Conservation (phyloP, 345 rosid genomes). For the Eucalyptus pauciflora region DNA sequence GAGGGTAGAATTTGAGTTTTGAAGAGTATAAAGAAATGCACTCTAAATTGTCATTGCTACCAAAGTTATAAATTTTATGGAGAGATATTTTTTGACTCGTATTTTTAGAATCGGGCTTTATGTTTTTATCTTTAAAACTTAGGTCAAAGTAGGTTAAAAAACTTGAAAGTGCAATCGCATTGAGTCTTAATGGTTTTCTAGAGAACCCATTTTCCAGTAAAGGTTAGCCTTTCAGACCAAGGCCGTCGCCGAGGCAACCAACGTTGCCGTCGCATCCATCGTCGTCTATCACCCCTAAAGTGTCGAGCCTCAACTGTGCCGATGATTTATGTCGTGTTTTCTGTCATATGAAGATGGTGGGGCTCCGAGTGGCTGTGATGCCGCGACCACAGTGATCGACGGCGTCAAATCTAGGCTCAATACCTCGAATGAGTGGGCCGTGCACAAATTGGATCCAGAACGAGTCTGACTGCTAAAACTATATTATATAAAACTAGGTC, state of each 20-base stretch:
- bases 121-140: background rate
- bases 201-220: background rate
- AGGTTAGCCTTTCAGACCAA: no score
- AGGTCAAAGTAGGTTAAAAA: background rate
- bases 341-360: accelerated
- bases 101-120: accelerated
- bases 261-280: background rate
- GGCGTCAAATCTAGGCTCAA: background rate
- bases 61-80: background rate
- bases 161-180: background rate
- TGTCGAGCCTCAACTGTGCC: background rate
- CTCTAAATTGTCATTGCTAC: background rate
- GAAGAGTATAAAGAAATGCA: background rate
- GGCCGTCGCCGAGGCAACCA: background rate
- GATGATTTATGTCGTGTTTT: background rate
- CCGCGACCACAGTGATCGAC: no score
- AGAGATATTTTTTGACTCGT: background rate
- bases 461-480: background rate
- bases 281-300: background rate
- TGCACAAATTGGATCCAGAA: background rate
- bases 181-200: background rate
- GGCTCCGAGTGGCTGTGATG: background rate
- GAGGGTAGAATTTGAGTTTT: background rate
- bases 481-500: background rate
- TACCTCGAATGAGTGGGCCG: background rate